Base-by-base conservation (phyloP, 2,329 filamentous ascomycete genomes). In the Daldinia sp. region DNA sequence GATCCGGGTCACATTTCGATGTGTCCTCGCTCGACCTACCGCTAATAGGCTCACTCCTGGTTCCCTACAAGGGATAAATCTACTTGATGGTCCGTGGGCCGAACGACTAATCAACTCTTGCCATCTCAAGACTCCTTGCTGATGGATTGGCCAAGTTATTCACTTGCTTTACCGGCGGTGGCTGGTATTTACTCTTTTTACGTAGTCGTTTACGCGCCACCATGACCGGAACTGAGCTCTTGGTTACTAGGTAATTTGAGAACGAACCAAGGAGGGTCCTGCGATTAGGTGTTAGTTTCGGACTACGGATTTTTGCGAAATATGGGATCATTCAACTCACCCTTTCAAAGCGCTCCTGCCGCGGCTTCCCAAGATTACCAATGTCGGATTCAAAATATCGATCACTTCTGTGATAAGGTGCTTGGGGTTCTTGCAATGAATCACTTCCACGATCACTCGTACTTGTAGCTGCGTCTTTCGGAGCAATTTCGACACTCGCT, bases 401-500 rank as follows among this genome's bases (percentile, higher is more conserved):
- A 99, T 98, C 79, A 97, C 93, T 81, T 98, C 95, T 0, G 93
- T 96, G 67, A 99, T 93, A 81, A 98, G 85, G 76, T 97, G 94
- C 77, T 95, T 94, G 3, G 95, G 93, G 73, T 92, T 97, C 83
- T 97, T 98, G 88, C 95, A 98, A 78, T 98, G 95, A 69, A 99
- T 90, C 25, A 98, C 94, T 78, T 99, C 95, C 30, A 99, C 90
- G 51, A 97, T 93, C 48, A 97, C 91, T 60, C 93, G 88, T 49
- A 97, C 94, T 76, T 99, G 94, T 61, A 99, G 82, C 67, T 91
- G 87, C 0, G 95, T 99, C 83, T 96, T 97, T 63, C 94, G 86
- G 62, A 99, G 79, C 45, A 98, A 81, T 68, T 90, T 91, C n/a
- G 95, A 86, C 55, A 96, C 92, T 30, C 90, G 87, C 58, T 94